A percentile compares a stretch with the other conserved stretches of the same genome.
Conservation (phyloP, 2,329 filamentous ascomycete species). For the Xylaria multiplex region DNA sequence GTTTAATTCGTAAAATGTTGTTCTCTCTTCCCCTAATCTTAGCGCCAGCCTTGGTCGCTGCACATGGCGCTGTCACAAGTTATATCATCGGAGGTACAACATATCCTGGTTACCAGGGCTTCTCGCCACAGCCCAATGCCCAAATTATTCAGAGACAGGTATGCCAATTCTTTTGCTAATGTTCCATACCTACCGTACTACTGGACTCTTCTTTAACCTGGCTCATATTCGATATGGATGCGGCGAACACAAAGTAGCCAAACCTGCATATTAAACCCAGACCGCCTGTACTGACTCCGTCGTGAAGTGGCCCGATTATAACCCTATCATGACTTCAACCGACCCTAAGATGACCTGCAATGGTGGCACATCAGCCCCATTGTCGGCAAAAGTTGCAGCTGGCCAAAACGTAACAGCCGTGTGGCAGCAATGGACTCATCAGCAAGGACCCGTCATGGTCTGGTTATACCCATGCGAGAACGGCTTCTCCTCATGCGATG, state of each 20-base stretch:
- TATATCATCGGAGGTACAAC: slow-evolving; percentile 58
- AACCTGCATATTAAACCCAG: neutral
- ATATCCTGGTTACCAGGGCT: slow-evolving; percentile 60
- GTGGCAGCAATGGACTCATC: slow-evolving; percentile 68
- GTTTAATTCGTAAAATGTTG: slow-evolving; percentile 39
- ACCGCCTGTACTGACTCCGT: neutral
- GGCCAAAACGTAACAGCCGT: slow-evolving; percentile 60
- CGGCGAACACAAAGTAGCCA: neutral
- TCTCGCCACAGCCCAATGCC: slow-evolving; percentile 58
- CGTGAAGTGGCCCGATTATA: slow-evolving; percentile 62
- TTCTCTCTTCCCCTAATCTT: slow-evolving; percentile 43
- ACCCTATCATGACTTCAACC: slow-evolving; percentile 61
- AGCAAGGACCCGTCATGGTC: slow-evolving; percentile 68
- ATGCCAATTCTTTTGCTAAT: neutral
- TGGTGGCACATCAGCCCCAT: slow-evolving; percentile 59
- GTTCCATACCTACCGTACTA: neutral
- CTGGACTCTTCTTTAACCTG: neutral
- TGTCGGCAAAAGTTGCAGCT: slow-evolving; percentile 57
- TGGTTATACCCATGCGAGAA: slow-evolving; percentile 64
- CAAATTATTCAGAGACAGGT: slow-evolving; percentile 65
- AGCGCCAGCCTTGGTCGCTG: slow-evolving; percentile 47
- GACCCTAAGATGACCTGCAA: slow-evolving; percentile 65
- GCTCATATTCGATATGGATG: too few species aligned
- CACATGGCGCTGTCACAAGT: slow-evolving; percentile 56
- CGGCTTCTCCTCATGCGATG: slow-evolving; percentile 61